Base-by-base conservation (phyloP, 2,329 filamentous ascomycete genomes). In the Fusarium kyushuense region DNA sequence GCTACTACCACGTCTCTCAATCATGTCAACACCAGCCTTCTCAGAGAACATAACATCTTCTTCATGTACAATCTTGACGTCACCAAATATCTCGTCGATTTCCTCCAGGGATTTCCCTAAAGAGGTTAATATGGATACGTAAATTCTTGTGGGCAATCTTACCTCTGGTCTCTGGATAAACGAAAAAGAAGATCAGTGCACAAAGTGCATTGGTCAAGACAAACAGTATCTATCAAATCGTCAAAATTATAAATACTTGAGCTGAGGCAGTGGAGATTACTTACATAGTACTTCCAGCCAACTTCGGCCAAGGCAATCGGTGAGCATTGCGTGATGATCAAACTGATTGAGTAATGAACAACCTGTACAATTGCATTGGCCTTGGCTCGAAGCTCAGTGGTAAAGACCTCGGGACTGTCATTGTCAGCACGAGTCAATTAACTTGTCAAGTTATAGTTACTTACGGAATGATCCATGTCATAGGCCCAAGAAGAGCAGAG, bases 381-480 rank as follows among this genome's bases (percentile, higher is more conserved):
- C n/a, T 81, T 81, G 32, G 79, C 79, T 35, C 79, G 74, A 0
- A 80, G 70, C 33, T 81, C 79, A 0, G 79, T 80, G 0, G 79
- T 81, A 42, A 81, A 81, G 8, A 81, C 79, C 69, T 80, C 79
- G 0, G 79, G 79, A 0, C 78, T 81, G 2, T 3, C 0, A 40
- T 1, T 0, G 6, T 41, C 0, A 42, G 56, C 4, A 13, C 1
- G n/a, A 8, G 0, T 2, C 7, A 4, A 21, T 1, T 1, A 0
- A 3, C 2, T 32, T 19, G 0, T 3, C 1, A 4, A 14, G 11
- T 32, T 9, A 1, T 1, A 75, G 78, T 63, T 30, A 75, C 78
- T 63, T 30, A 80, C 79, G 79, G 79, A 23, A 81, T 80, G 10
- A 81, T 81, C 79, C 79, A 81, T 0, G 79, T 80, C 79, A 81